A percentile compares a stretch with the other conserved stretches of the same genome.
phyloP scores from a whole-genome alignment of 78 protist species.

The Cavenderia fasciculata region DNA sequence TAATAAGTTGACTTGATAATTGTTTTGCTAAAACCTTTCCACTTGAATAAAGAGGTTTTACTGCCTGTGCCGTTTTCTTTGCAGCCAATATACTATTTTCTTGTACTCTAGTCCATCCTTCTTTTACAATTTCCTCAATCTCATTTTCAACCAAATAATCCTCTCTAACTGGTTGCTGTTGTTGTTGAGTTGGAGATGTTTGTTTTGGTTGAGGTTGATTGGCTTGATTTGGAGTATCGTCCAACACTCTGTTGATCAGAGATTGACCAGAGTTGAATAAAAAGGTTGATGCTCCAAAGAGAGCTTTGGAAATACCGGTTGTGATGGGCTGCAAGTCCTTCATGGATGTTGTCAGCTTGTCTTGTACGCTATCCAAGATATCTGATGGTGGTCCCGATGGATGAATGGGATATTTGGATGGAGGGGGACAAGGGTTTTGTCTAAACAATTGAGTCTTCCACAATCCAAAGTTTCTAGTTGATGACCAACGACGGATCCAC shows the following conservation, averaged over 20 bases:
- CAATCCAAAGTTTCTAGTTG: slow-evolving; percentile 21
- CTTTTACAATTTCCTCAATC: not conserved
- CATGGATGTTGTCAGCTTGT: slow-evolving; percentile 24
- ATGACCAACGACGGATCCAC: slow-evolving; percentile 34
- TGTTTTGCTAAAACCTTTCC: slow-evolving; percentile 39
- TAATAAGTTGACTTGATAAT: slow-evolving; percentile 16
- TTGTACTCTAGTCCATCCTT: slow-evolving; percentile 23
- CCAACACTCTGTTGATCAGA: not conserved
- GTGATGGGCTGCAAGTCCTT: slow-evolving; percentile 34
- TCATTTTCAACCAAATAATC: not conserved
- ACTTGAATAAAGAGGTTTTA: slow-evolving; percentile 19
- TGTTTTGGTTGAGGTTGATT: not conserved
- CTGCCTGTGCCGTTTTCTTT: slow-evolving; percentile 21
- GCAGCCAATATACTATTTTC: slow-evolving; percentile 19
- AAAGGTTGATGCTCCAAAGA: slow-evolving; percentile 30
- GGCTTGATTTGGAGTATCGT: not conserved
- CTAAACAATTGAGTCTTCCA: slow-evolving; percentile 39
- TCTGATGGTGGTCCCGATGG: slow-evolving; percentile 73
- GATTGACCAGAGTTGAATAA: slow-evolving; percentile 2
- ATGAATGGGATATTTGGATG: slow-evolving; percentile 48
- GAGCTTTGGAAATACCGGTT: not conserved
- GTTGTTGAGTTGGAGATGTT: not conserved
- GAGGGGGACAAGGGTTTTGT: slow-evolving; percentile 3
- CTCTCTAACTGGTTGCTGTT: not conserved
- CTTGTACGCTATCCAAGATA: slow-evolving; percentile 47